Evolutionary conservation across 139 green algal species (phyloP), one percentile per base, ranked within the genome.

Genomic region (Asterochloris sp.): DNA sequence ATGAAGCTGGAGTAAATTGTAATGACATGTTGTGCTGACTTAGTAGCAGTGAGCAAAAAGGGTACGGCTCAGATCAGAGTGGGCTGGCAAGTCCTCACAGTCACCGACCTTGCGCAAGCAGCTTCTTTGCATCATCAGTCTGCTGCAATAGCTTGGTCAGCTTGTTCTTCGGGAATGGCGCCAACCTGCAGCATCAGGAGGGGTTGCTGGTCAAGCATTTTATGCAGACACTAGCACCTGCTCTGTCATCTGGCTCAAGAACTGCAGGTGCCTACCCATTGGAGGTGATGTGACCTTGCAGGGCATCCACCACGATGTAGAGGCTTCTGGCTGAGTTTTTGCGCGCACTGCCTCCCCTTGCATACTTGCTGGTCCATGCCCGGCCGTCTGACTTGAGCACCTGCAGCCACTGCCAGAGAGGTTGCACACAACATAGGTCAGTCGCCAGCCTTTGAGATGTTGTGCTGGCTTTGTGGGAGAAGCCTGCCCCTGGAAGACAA

Each of bases 251-350:
- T 54, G n/a, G 28, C 19, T n/a, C 1, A 71, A 69, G 6, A 69
- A 2, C n/a, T 62, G 62, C 62, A 74, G 17, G 17, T 80, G 71
- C 78, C 71, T 23, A 90, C 79, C 88, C 88, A 74, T 91, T 87
- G 23, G 67, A 82, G 62, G 82, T 84, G 11, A 91, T 26, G 61
- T 90, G 86, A 4, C 83, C 90, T 62, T 88, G 88, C 62, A 93
- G 63, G 13, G 89, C 87, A 69, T 93, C 90, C 1, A 91, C 79
- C 0, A 81, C 89, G 15, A 92, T 88, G 85, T 93, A 93, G 13
- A 93, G 75, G 64, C 84, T 90, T 21, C 87, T 76, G 0, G 89
- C 90, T 10, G 76, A 87, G n/a, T 81, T 60, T 38, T 88, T 89
- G 60, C 89, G 82, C 11, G 83, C 90, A 38, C 27, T 83, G 60